Evolutionary conservation across 2,329 filamentous ascomycete genomes (phyloP).

Genomic region (Emericellopsis atlantica): DNA sequence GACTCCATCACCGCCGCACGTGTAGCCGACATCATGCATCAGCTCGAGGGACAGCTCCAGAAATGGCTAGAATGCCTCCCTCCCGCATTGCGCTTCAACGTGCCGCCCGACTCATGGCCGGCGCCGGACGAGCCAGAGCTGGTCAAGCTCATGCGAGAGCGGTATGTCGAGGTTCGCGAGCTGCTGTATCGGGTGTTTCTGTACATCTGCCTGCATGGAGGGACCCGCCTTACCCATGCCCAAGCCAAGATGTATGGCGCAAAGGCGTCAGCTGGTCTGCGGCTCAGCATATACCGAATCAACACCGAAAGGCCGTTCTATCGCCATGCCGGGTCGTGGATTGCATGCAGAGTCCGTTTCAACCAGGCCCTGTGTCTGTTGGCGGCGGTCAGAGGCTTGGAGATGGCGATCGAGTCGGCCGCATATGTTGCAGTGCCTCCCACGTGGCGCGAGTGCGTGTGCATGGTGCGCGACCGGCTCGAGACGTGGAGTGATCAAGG

Average conservation of each 20-base stretch:
- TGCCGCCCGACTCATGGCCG: constrained; percentile 5
- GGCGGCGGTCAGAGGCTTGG: constrained; percentile 5
- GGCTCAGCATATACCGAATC: constrained; percentile 6
- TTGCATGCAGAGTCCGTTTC: constrained; percentile 7
- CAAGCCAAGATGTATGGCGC: constrained; percentile 5
- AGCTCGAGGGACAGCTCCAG: constrained; percentile 61
- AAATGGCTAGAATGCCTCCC: constrained; percentile 71
- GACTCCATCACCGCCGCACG: constrained; percentile 41
- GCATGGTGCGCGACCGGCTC: constrained; percentile 5
- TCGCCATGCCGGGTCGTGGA: constrained; percentile 6
- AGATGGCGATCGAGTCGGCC: constrained; percentile 4
- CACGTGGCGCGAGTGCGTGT: constrained; percentile 6
- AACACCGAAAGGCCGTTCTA: constrained; percentile 6
- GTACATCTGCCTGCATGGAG: constrained; percentile 6
- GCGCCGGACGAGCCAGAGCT: constrained; percentile 5
- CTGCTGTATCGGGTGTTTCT: constrained; percentile 6
- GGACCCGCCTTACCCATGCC: constrained; percentile 4
- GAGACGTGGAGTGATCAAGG: constrained; percentile 7
- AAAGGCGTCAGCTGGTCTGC: constrained; percentile 4
- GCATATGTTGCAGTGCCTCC: constrained; percentile 4
- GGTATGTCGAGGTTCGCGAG: constrained; percentile 7
- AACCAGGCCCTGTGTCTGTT: constrained; percentile 6
- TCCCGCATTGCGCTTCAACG: constrained; percentile 49
- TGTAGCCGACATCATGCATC: constrained; percentile 51
- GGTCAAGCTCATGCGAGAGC: constrained; percentile 7